Percentiles rank a stretch among this genome's conserved stretches.
Conservation (phyloP, 2,329 filamentous ascomycete species). For the Xylaria sp. region DNA sequence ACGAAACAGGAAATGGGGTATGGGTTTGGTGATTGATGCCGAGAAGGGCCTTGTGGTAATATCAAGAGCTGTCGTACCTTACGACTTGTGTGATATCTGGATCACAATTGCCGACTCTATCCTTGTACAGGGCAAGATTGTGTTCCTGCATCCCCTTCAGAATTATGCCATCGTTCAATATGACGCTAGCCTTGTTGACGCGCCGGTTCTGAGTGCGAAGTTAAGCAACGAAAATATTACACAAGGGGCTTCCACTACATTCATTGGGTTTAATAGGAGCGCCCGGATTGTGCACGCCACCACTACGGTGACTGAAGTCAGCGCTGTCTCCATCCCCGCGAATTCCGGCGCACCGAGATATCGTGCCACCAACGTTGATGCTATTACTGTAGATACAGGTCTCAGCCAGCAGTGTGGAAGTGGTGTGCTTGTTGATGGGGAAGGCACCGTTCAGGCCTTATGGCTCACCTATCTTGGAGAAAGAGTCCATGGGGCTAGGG, state of each 20-base stretch:
- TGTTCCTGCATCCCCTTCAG: constrained; percentile 95
- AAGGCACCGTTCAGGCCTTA: constrained; percentile 92
- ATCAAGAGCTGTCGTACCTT: constrained; percentile 92
- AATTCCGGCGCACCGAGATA: constrained; percentile 93
- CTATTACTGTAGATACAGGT: constrained; percentile 95
- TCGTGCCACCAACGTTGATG: constrained; percentile 93
- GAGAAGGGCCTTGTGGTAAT: constrained; percentile 95
- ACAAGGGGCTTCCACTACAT: constrained; percentile 93
- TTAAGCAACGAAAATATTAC: constrained; percentile 85
- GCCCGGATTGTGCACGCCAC: constrained; percentile 92
- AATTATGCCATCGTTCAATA: constrained; percentile 98
- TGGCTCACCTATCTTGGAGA: constrained; percentile 98
- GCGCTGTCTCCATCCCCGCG: constrained; percentile 94
- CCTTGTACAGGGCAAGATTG: constrained; percentile 90
- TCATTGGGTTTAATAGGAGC: constrained; percentile 98
- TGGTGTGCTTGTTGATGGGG: constrained; percentile 88
- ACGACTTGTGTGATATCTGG: constrained; percentile 95
- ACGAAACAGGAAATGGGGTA: constrained; percentile 91
- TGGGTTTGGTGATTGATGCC: constrained; percentile 96
- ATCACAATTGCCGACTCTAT: constrained; percentile 97
- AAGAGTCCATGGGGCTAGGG: constrained; percentile 81
- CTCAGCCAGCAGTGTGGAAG: constrained; percentile 92
- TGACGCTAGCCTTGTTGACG: constrained; percentile 91
- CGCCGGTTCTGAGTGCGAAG: constrained; percentile 88
- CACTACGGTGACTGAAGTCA: constrained; percentile 96